Evolutionary conservation across 106 monocot species (phyloP), one percentile per base, ranked within the genome.

Genomic region (Phalaenopsis aphrodite): DNA sequence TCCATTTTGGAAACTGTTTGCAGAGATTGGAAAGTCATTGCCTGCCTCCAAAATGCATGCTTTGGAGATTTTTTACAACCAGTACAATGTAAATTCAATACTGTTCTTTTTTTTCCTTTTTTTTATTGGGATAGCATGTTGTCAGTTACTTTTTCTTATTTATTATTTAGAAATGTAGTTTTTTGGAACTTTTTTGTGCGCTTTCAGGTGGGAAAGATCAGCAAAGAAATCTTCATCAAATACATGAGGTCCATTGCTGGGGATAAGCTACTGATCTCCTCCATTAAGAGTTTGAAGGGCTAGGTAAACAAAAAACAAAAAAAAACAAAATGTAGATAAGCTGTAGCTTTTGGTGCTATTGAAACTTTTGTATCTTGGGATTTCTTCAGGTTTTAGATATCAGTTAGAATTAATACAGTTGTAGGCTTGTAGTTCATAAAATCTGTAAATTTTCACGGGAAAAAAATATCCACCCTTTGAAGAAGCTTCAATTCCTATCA

Each of bases 1-100:
- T 36, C 55, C 75, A n/a, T 83, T 90, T 45, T 69, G 69, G 37
- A 79, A 72, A 43, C 68, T 90, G 16, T 65, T 87, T 55, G 56
- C 79, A 47, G 83, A 85, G 83, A 69, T 90, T 24, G 73, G n/a
- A 24, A 77, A 58, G 17, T 79, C 37, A 65, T 48, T 90, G 56
- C 75, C 82, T 47, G 41, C 78, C 11, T 67, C 74, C 5, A 71
- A 68, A 55, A 52, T 72, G 42, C 52, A 56, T 23, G 77, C 55
- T 64, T 36, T 90, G 76, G 78, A 81, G 78, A 69, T 48, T 37
- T 36, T 78, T 3, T 85, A 76, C 61, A 78, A 77, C 55, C 45
- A 24, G 42, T 83, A 76, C 72, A 85, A 84, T 85, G 90, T 90
- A 79, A 14, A 21, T 74, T 74, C 74, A 69, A 42, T 30, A 30